Conservation (phyloP, 2,329 filamentous ascomycete genomes). For the Beauveria sp. region DNA sequence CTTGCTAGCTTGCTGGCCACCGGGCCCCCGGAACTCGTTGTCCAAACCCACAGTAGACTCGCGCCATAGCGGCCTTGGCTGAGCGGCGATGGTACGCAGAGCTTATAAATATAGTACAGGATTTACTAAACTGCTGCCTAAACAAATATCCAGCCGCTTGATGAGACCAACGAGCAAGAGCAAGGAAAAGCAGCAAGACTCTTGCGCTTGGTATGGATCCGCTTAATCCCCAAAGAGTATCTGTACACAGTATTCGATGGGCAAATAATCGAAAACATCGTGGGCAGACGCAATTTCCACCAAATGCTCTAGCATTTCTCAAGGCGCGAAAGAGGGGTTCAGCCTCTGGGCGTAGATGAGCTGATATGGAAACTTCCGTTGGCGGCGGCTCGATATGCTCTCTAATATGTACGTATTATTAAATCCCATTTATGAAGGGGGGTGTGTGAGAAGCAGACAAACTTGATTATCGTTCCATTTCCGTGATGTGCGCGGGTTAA, state of each 20-base stretch:
- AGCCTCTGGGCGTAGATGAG: background rate
- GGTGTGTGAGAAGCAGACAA: background rate
- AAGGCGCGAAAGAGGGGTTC: background rate
- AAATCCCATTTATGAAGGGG: background rate
- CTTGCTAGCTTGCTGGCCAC: background rate
- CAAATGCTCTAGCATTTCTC: background rate
- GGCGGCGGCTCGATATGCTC: background rate
- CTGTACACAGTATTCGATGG: no score
- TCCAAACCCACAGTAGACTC: background rate
- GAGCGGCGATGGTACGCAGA: background rate
- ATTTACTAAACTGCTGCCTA: no score
- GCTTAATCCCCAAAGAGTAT: no score
- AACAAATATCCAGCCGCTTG: no score
- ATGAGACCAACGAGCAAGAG: background rate
- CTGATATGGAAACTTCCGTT: conserved; percentile 1
- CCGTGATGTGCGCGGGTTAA: background rate
- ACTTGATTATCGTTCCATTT: background rate
- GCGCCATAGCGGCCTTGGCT: background rate
- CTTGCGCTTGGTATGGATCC: no score
- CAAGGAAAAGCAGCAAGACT: no score
- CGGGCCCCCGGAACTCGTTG: background rate
- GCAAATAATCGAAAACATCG: no score
- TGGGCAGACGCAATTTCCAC: background rate
- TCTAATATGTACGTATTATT: no score
- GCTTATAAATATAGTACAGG: no score